Base-by-base conservation (phyloP, 2,329 filamentous ascomycete genomes). In the Taxawa tesnikishii region DNA sequence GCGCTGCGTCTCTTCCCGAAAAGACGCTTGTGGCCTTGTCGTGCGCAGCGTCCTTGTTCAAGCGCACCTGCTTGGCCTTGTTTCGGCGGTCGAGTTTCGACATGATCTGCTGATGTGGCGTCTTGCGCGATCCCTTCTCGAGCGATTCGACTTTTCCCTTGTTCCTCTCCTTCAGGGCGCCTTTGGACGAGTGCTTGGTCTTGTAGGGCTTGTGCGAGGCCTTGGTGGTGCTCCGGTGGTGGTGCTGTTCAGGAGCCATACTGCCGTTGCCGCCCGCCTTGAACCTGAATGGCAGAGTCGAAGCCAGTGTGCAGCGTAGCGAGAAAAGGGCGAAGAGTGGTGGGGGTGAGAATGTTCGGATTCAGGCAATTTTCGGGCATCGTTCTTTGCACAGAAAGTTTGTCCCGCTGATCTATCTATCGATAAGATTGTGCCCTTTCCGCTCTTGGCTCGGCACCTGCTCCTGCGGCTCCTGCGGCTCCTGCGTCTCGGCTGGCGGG, bases 61-160 rank as follows among this genome's bases (percentile, higher is more conserved):
- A 64, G 48, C 88, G 82, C 56, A 79, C 77, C 65, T 98, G 90
- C 58, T 88, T 88, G 46, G 84, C 83, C 64, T 93, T 84, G 58
- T 98, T 96, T 47, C 84, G 78, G 38, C 90, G 80, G 59, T 94
- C 85, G 55, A 98, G 73, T 61, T 96, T 98, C 37, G 85, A 93
- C 83, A 94, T 88, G 61, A 94, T 75, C 62, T 94, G 84, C 56
- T 98, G 90, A 56, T 94, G 84, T 34, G 83, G 83, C 11, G 88
- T 94, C 58, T 83, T 92, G 50, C 88, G 76, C 47, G 68, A 67
- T 39, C 79, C 78, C 47, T 70, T 74, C 51, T 93, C 82, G 48
- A 73, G 63, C 34, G 68, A 52, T 46, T 76, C 78, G 30, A 88
- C 70, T 58, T 90, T 90, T 53, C 87, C 87, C 67, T 96, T 96